These are phyloP conservation scores for Pleurotus giganteus DNA, from an alignment of 768 basidiomycete species.

Conservation along the genomic window DNA sequence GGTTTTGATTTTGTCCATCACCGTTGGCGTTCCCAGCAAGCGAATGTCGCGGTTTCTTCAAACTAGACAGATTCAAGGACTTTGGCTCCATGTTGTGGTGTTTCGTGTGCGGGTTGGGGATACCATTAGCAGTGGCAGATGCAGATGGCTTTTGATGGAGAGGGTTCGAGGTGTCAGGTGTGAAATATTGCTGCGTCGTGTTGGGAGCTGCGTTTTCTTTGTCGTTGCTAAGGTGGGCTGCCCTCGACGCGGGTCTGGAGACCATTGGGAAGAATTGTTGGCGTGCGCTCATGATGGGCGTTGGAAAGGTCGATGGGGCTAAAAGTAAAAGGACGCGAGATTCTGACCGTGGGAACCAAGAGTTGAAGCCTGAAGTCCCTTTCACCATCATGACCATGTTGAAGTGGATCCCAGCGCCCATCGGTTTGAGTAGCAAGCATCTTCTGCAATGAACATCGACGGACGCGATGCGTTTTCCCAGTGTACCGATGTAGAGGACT, in stretches of 20 bases:
- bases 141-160: slow-evolving; percentile 5
- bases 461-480: too few relatives aligned
- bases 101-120: slow-evolving; percentile 6
- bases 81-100: slow-evolving; percentile 4
- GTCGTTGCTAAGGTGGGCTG: neutral
- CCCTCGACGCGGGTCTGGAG: slow-evolving; percentile 8
- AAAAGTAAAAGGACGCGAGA: neutral
- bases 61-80: slow-evolving; percentile 3
- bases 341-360: neutral
- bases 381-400: neutral
- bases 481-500: too few relatives aligned
- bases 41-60: neutral
- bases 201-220: neutral
- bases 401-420: neutral
- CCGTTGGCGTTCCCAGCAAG: neutral
- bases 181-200: neutral
- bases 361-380: neutral
- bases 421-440: too few relatives aligned
- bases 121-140: neutral
- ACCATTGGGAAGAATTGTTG: slow-evolving; percentile 11
- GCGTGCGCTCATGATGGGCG: slow-evolving; percentile 8
- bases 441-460: too few relatives aligned
- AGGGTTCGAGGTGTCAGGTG: slow-evolving; percentile 10
- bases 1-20: neutral
- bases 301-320: neutral